Evolutionary conservation across 192 early-diverging fungal genomes (phyloP).

Genomic region (Umbelopsis vinacea): DNA sequence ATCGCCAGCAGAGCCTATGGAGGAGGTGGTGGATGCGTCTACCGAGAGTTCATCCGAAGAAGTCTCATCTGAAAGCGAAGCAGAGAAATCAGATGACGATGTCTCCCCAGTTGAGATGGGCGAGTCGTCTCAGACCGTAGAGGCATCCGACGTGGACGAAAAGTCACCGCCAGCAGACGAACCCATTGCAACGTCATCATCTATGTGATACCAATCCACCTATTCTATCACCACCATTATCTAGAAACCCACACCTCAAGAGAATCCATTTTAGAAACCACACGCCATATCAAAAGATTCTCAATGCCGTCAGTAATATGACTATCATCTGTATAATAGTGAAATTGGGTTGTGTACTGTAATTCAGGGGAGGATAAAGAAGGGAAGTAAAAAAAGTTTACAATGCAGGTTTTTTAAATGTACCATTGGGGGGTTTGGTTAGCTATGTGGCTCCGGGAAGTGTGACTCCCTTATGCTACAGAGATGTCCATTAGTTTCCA

Average conservation of each 20-base stretch:
- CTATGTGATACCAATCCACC: too few species aligned
- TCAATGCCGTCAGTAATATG: background rate
- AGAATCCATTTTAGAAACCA: too few species aligned
- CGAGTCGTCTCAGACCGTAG: too few species aligned
- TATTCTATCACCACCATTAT: background rate
- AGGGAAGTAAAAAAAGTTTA: background rate
- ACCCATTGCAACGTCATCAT: too few species aligned
- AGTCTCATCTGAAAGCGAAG: background rate
- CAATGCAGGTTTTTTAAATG: constrained; percentile 10
- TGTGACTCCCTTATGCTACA: background rate
- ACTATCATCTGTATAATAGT: constrained; percentile 2
- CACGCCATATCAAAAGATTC: too few species aligned
- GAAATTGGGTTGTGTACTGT: constrained; percentile 9
- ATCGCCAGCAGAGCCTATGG: background rate
- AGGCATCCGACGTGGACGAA: background rate
- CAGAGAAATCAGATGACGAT: background rate
- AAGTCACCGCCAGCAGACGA: background rate
- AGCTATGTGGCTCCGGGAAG: background rate
- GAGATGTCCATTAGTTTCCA: background rate
- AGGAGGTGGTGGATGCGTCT: background rate
- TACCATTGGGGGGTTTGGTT: background rate
- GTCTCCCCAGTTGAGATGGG: background rate
- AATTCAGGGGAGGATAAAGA: background rate
- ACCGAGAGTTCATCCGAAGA: background rate
- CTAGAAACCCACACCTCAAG: background rate